Evolutionary conservation across 495 filamentous ascomycete genomes (phyloP).

Genomic region (Cladorrhinum samala): DNA sequence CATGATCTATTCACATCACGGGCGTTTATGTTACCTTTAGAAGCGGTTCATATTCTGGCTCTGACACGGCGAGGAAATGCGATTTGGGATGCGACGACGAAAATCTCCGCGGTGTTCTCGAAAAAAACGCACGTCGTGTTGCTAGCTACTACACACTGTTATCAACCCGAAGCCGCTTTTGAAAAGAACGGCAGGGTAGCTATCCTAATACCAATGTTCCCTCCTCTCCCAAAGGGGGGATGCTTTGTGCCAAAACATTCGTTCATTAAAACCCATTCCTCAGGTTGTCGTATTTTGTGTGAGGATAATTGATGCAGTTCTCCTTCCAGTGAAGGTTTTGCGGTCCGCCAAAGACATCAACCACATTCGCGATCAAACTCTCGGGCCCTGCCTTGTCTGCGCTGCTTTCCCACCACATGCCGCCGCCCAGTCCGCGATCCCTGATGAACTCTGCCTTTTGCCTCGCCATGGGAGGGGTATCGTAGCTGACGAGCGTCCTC

Average conservation of each 20-base stretch:
- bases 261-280: conserved; percentile 45
- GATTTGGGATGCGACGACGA: conserved; percentile 25
- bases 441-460: conserved; percentile 66
- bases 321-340: conserved; percentile 48
- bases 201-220: not conserved
- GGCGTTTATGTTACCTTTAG: conserved; percentile 37
- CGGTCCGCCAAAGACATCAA: conserved; percentile 51
- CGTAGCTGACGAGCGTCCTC: conserved; percentile 69
- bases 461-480: conserved; percentile 60
- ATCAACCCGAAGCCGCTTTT: not conserved
- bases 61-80: conserved; percentile 32
- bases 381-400: conserved; percentile 61
- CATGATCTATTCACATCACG: conserved; percentile 17
- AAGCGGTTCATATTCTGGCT: conserved; percentile 24
- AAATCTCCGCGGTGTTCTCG: not conserved
- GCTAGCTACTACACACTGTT: not conserved
- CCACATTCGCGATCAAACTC: conserved; percentile 67
- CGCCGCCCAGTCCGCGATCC: conserved; percentile 63
- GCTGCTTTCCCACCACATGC: conserved; percentile 97
- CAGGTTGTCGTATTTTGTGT: conserved; percentile 78
- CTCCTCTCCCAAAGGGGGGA: not conserved
- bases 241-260: conserved; percentile 18
- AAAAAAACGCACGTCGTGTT: not conserved
- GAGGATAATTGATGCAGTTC: conserved; percentile 67
- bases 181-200: not conserved